phyloP scores from a whole-genome alignment of 179 eudicot species.

The Nepenthes alata region DNA sequence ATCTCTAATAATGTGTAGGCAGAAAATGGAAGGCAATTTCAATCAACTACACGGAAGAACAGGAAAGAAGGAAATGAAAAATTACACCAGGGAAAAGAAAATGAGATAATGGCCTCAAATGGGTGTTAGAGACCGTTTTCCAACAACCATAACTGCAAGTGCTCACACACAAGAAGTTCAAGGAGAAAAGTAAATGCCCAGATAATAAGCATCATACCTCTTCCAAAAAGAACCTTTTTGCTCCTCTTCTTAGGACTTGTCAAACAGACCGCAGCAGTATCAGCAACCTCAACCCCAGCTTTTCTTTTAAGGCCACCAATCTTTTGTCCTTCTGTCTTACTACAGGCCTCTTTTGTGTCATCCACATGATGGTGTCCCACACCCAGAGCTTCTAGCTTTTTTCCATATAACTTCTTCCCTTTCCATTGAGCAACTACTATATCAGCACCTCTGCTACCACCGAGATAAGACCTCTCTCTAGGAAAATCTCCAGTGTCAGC shows the following conservation, averaged over 20 bases:
- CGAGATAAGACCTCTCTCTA: constrained; percentile 23
- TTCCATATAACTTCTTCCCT: constrained; percentile 36
- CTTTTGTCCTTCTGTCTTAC: constrained; percentile 84
- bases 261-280: constrained; percentile 30
- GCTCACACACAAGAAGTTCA: no score
- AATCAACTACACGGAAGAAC: no score
- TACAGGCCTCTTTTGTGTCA: constrained; percentile 82
- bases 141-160: no score
- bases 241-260: constrained; percentile 70
- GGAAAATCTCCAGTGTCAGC: constrained; percentile 54
- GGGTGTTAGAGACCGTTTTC: no score
- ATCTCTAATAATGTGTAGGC: no score
- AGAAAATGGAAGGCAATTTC: no score
- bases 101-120: no score
- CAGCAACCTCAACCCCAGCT: constrained; percentile 30
- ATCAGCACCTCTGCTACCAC: constrained; percentile 25
- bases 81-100: no score
- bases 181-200: neutral
- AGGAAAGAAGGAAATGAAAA: no score
- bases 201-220: constrained; percentile 35
- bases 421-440: constrained; percentile 21
- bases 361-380: constrained; percentile 35
- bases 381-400: constrained; percentile 35
- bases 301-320: constrained; percentile 31
- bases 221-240: constrained; percentile 57